Evolutionary conservation across 768 basidiomycete species (phyloP).

Genomic region (Paxillus involutus): DNA sequence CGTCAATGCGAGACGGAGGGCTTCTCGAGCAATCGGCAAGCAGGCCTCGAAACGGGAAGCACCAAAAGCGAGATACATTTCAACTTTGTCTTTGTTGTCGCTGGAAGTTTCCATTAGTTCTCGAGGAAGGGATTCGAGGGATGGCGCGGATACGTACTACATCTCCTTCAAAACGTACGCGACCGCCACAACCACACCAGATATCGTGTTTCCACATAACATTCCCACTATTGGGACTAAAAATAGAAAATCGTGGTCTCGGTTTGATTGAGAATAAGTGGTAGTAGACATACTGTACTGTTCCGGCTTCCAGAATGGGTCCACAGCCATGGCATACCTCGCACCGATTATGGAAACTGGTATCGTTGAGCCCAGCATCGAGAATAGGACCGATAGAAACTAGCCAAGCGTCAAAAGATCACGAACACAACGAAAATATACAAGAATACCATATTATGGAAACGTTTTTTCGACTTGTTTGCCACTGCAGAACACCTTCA

Average conservation of each 20-base stretch:
- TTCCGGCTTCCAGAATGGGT: conserved; percentile 82
- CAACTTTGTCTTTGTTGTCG: conserved; percentile 83
- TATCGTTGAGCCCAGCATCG: conserved; percentile 74
- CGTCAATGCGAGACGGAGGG: conserved; percentile 74
- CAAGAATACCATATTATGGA: conserved; percentile 64
- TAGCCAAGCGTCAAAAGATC: conserved; percentile 11
- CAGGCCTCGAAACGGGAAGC: conserved; percentile 84
- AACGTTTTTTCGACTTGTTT: conserved; percentile 77
- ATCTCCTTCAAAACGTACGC: conserved; percentile 76
- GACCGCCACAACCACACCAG: conserved; percentile 69
- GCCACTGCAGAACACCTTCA: conserved; percentile 46
- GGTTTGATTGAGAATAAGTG: not conserved
- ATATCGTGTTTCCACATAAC: conserved; percentile 80
- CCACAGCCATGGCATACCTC: conserved; percentile 70
- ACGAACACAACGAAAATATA: not conserved
- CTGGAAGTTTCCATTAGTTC: conserved; percentile 33
- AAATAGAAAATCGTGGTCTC: conserved; percentile 3
- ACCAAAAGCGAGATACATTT: conserved; percentile 84
- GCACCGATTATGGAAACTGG: conserved; percentile 78
- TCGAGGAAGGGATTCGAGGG: not conserved
- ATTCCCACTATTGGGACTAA: conserved; percentile 83
- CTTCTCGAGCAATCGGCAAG: conserved; percentile 73
- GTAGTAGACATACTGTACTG: conserved; percentile 61
- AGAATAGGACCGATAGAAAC: conserved; percentile 67
- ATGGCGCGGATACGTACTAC: conserved; percentile 43